Conservation (phyloP, 192 early-diverging fungal species). For the Phlyctochytrium bullatum region DNA sequence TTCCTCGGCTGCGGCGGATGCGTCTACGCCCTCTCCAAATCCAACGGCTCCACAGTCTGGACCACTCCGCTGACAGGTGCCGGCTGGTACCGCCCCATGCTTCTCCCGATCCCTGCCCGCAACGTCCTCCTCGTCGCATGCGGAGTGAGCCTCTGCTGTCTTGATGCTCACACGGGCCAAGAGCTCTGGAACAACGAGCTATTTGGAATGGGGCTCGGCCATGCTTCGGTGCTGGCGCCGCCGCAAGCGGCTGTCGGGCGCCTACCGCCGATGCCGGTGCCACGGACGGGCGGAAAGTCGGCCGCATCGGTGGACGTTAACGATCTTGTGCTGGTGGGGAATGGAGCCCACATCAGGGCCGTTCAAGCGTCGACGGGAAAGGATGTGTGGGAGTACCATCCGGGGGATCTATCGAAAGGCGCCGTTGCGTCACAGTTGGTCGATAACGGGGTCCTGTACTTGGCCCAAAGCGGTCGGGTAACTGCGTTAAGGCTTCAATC, state of each 20-base stretch:
- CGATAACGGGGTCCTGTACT: too few relatives aligned
- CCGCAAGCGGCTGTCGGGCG: background rate
- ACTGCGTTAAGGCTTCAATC: too few relatives aligned
- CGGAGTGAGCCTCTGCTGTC: background rate
- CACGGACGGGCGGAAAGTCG: too few relatives aligned
- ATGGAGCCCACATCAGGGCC: background rate
- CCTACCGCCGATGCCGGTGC: too few relatives aligned
- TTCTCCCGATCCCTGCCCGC: background rate
- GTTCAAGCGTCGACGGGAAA: background rate
- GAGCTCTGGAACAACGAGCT: slow-evolving; percentile 10
- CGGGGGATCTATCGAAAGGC: background rate
- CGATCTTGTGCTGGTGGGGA: background rate
- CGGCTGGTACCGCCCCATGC: too few relatives aligned
- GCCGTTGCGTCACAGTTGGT: too few relatives aligned
- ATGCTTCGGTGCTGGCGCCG: background rate
- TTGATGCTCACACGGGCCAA: background rate
- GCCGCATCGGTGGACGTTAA: too few relatives aligned
- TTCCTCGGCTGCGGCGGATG: too few relatives aligned
- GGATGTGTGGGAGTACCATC: slow-evolving; percentile 11
- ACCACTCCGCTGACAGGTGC: too few relatives aligned
- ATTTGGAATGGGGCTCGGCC: slow-evolving; percentile 8
- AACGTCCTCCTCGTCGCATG: background rate
- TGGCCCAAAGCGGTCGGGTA: too few relatives aligned
- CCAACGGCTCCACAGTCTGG: too few relatives aligned
- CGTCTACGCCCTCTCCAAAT: too few relatives aligned